Percentiles rank a stretch among this genome's conserved stretches.
Evolutionary conservation across 2,329 filamentous ascomycete genomes (phyloP).

Genomic region (Fusarium lyarnte): DNA sequence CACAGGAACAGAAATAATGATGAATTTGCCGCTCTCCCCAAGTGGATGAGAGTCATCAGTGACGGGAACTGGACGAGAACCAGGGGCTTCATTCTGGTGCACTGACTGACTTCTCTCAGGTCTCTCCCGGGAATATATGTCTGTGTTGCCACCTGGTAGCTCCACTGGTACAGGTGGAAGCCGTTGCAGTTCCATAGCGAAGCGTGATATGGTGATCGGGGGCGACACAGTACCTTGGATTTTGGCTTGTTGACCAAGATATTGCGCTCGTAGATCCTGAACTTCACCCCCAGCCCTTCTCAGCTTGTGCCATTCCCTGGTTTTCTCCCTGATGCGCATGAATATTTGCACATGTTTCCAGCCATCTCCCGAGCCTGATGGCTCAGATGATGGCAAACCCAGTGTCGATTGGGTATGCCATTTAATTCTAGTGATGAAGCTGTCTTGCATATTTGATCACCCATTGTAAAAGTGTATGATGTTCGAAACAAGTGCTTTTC

Average conservation of each 20-base stretch:
- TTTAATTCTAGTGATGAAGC: neutral
- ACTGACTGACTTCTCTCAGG: neutral
- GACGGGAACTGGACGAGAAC: neutral
- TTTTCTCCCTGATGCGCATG: neutral
- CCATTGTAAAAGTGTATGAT: neutral
- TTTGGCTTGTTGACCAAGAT: neutral
- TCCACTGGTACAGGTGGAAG: neutral
- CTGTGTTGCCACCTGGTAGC: neutral
- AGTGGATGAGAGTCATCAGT: too few species aligned
- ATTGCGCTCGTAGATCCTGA: neutral
- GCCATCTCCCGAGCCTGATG: neutral
- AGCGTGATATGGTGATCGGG: neutral
- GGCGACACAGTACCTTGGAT: neutral
- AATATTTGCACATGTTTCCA: neutral
- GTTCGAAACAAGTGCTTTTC: neutral
- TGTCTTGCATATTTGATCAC: constrained; percentile 1
- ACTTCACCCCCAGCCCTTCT: neutral
- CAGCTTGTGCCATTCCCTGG: neutral
- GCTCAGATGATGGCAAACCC: neutral
- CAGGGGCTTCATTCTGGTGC: neutral
- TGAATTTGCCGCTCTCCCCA: neutral
- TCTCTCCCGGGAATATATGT: neutral
- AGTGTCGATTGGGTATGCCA: neutral
- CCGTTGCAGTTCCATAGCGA: neutral
- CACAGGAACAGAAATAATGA: neutral